These are phyloP conservation scores for Stagonosporopsis tanaceti DNA, from an alignment of 2,329 filamentous ascomycete genomes.

Conservation along the genomic window DNA sequence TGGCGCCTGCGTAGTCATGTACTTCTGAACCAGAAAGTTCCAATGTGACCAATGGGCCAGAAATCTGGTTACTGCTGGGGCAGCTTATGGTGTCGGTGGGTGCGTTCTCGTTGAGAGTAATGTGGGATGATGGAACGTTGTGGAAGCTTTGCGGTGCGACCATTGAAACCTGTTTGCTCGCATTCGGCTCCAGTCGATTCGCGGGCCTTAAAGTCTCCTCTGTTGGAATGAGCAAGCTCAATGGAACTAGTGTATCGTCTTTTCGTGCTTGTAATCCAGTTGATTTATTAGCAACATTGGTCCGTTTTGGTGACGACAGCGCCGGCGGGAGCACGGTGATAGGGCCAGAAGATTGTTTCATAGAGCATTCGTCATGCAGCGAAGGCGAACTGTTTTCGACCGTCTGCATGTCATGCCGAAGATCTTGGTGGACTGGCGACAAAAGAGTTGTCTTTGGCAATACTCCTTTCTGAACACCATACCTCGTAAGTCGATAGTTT, in stretches of 20 bases:
- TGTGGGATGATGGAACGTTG: not conserved
- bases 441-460: not conserved
- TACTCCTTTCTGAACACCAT: not conserved
- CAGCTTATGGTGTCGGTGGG: not conserved
- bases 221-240: no score
- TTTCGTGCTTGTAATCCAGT: not conserved
- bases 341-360: not conserved
- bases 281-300: not conserved
- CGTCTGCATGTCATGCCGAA: no score
- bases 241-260: not conserved
- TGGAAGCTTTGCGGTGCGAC: no score
- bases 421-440: not conserved
- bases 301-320: not conserved
- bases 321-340: not conserved
- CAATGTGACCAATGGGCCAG: not conserved
- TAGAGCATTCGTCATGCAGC: not conserved
- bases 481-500: conserved; percentile 3
- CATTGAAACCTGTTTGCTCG: not conserved
- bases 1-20: not conserved
- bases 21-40: not conserved
- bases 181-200: not conserved
- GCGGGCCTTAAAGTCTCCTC: not conserved
- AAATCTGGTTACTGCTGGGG: not conserved
- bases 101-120: no score
- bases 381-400: fast-evolving